These are phyloP conservation scores for Casaregolazyma lundiana DNA, from an alignment of 1,139 yeast genomes.

Conservation along the genomic window DNA sequence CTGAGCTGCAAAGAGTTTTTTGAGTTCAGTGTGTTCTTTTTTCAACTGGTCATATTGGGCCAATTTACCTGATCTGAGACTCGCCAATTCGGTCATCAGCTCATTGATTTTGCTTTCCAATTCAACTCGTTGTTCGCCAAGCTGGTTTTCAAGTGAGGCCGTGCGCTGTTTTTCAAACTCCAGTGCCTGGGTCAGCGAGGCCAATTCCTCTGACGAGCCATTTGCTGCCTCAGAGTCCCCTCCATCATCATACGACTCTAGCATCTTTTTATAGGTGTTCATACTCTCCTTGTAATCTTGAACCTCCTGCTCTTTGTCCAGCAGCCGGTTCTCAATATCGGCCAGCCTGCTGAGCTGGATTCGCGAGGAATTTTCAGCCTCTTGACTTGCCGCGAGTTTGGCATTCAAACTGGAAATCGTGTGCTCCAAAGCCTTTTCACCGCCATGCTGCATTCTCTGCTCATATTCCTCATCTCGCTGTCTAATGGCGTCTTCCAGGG, in stretches of 20 bases:
- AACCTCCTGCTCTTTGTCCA: slow-evolving; percentile 30
- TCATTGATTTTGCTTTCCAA: slow-evolving; percentile 3
- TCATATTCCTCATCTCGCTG: slow-evolving; percentile 17
- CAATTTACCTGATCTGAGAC: neutral
- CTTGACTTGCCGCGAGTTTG: slow-evolving; percentile 22
- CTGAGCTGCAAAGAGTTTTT: slow-evolving; percentile 22
- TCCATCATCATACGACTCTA: neutral
- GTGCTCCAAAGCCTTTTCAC: slow-evolving; percentile 22
- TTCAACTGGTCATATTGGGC: slow-evolving; percentile 12
- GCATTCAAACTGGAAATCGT: slow-evolving; percentile 25
- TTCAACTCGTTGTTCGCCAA: slow-evolving; percentile 9
- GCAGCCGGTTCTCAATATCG: slow-evolving; percentile 31
- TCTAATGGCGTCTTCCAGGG: slow-evolving; percentile 29
- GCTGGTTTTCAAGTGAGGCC: slow-evolving; percentile 9
- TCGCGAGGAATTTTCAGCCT: slow-evolving; percentile 26
- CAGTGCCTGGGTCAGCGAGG: slow-evolving; percentile 8
- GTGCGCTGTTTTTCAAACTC: slow-evolving; percentile 11
- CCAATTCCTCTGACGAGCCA: neutral
- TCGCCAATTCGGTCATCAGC: neutral
- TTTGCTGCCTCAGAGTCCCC: neutral
- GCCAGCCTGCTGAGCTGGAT: slow-evolving; percentile 27
- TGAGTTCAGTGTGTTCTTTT: slow-evolving; percentile 26
- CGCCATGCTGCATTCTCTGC: slow-evolving; percentile 15
- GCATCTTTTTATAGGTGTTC: slow-evolving; percentile 24
- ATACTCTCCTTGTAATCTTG: slow-evolving; percentile 26